Evolutionary conservation across 1,284 basidiomycete species (phyloP).

Genomic region (Leucoagaricus sp.): DNA sequence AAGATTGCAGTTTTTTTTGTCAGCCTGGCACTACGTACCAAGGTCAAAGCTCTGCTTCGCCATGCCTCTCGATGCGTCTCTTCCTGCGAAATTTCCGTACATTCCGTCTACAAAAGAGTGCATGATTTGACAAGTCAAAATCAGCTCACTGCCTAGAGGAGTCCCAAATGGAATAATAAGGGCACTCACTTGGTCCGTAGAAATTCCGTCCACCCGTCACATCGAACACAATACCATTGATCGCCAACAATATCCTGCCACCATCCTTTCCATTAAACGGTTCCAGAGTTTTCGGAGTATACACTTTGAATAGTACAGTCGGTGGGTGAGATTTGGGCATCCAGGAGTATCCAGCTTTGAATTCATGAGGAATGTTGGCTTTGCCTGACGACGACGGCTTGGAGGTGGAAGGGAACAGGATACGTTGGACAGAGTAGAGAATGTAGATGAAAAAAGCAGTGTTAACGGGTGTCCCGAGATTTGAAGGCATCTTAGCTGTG

Average conservation of each 20-base stretch:
- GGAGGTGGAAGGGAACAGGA: constrained; percentile 66
- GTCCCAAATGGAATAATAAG: too few species aligned
- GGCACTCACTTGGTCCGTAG: constrained; percentile 87
- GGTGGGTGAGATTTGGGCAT: constrained; percentile 80
- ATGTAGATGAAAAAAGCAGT: constrained; percentile 77
- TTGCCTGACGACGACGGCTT: constrained; percentile 21
- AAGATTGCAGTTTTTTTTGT: too few species aligned
- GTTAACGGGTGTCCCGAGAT: constrained; percentile 71
- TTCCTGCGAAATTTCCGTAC: constrained; percentile 96
- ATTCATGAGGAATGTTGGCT: constrained; percentile 59
- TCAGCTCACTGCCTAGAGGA: neutral
- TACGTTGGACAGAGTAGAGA: constrained; percentile 72
- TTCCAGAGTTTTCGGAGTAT: constrained; percentile 72
- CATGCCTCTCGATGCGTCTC: constrained; percentile 94
- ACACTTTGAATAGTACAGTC: constrained; percentile 73
- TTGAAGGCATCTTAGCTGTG: constrained; percentile 31
- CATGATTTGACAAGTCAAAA: neutral
- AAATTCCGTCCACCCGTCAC: constrained; percentile 87
- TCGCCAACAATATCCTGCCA: constrained; percentile 82
- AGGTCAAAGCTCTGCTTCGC: constrained; percentile 94
- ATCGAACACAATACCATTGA: constrained; percentile 89
- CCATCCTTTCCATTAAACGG: constrained; percentile 70
- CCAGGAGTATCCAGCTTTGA: constrained; percentile 85
- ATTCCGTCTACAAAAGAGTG: constrained; percentile 69
- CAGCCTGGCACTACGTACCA: constrained; percentile 63